phyloP scores from a whole-genome alignment of 2,329 filamentous ascomycete species.

The Didymosphaeria variabile region DNA sequence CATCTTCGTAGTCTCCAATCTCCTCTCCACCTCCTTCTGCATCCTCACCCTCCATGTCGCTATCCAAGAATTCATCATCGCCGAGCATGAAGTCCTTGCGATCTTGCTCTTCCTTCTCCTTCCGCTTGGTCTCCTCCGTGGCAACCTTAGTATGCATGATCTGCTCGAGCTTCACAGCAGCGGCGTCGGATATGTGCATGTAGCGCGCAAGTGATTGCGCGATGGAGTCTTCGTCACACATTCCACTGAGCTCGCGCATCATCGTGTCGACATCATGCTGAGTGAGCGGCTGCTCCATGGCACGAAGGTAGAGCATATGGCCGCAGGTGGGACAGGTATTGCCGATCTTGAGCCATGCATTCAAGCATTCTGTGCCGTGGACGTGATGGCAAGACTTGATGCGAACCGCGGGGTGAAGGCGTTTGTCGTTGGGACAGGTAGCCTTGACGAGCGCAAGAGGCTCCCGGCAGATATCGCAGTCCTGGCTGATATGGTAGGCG shows the following conservation, averaged over 20 bases:
- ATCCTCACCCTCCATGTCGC: slow-evolving; percentile 15
- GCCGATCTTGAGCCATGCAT: slow-evolving; percentile 28
- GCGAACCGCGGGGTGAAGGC: slow-evolving; percentile 24
- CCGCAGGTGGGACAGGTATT: slow-evolving; percentile 32
- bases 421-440: neutral
- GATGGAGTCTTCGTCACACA: slow-evolving; percentile 8
- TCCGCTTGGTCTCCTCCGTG: slow-evolving; percentile 7
- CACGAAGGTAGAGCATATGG: slow-evolving; percentile 25
- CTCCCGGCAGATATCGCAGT: slow-evolving; percentile 7
- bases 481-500: neutral
- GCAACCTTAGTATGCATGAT: slow-evolving; percentile 17
- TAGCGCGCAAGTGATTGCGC: slow-evolving; percentile 18
- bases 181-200: slow-evolving; percentile 14
- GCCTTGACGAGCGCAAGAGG: neutral
- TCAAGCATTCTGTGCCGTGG: slow-evolving; percentile 29
- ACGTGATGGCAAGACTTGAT: slow-evolving; percentile 30
- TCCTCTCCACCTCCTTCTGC: slow-evolving; percentile 9
- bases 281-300: slow-evolving; percentile 17
- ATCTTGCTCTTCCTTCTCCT: slow-evolving; percentile 2
- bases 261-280: slow-evolving; percentile 19
- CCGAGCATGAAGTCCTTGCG: slow-evolving; percentile 8
- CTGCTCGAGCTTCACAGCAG: slow-evolving; percentile 12
- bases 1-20: no score
- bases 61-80: slow-evolving; percentile 20
- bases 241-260: slow-evolving; percentile 5